phyloP scores from a whole-genome alignment of 768 basidiomycete genomes.

The Terana coerulea region DNA sequence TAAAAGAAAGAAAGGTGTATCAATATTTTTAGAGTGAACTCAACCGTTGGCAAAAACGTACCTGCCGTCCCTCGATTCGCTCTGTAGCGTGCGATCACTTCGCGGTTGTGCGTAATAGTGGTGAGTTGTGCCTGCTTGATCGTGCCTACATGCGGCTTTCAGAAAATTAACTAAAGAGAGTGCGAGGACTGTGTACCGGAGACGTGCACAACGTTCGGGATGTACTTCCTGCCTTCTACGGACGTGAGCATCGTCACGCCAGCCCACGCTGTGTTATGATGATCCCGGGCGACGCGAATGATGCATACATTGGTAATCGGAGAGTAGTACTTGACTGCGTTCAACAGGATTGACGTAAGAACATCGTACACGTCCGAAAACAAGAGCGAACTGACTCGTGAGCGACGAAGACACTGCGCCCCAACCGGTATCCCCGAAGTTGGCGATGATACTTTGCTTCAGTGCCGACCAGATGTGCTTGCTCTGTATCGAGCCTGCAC shows the following conservation, averaged over 20 bases:
- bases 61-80: conserved; percentile 49
- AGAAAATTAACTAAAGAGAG: too few species aligned
- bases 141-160: conserved; percentile 52
- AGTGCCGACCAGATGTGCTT: conserved; percentile 68
- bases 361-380: background rate
- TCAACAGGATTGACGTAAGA: background rate
- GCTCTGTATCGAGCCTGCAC: conserved; percentile 39
- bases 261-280: conserved; percentile 77
- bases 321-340: conserved; percentile 83
- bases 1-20: background rate
- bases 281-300: conserved; percentile 80
- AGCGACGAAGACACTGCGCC: conserved; percentile 72
- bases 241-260: conserved; percentile 65
- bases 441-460: conserved; percentile 60
- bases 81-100: conserved; percentile 65
- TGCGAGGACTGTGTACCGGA: conserved; percentile 53
- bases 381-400: conserved; percentile 44
- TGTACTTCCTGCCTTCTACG: conserved; percentile 53
- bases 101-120: conserved; percentile 70
- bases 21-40: background rate
- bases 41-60: conserved; percentile 23
- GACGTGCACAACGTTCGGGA: conserved; percentile 78
- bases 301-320: conserved; percentile 81
- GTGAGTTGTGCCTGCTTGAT: conserved; percentile 82
- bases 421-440: conserved; percentile 88